Conservation (phyloP, 1,284 basidiomycete genomes). For the Rhodotorula sp. region DNA sequence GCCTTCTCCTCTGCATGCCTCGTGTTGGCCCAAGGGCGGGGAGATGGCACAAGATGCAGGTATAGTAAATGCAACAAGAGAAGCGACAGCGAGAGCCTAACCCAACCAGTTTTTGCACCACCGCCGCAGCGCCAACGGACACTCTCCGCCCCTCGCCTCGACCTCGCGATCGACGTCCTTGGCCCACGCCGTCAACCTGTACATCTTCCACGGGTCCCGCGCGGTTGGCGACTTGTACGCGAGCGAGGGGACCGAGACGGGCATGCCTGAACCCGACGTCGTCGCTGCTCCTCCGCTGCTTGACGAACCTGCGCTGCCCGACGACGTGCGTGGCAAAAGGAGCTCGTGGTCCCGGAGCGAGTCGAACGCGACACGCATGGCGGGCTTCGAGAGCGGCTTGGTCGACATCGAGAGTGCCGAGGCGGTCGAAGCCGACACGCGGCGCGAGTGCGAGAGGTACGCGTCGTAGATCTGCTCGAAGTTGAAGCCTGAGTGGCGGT, state of each 20-base stretch:
- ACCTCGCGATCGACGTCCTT: constrained; percentile 40
- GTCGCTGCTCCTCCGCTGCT: background rate
- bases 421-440: constrained; percentile 15
- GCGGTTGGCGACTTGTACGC: constrained; percentile 11
- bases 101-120: constrained; percentile 42
- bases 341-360: constrained; percentile 35
- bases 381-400: constrained; percentile 10
- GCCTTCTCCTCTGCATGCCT: no score
- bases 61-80: background rate
- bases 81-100: background rate
- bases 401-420: constrained; percentile 23
- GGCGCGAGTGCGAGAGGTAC: constrained; percentile 29
- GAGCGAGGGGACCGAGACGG: constrained; percentile 5
- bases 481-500: constrained; percentile 41
- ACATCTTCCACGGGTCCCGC: constrained; percentile 38
- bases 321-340: constrained; percentile 30
- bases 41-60: background rate
- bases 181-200: constrained; percentile 39
- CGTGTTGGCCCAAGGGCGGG: no score
- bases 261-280: constrained; percentile 16
- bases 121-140: constrained; percentile 33
- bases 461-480: constrained; percentile 41
- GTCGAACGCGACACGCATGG: constrained; percentile 37
- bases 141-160: constrained; percentile 32
- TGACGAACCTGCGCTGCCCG: constrained; percentile 2